Evolutionary conservation across 805 yeast genomes (phyloP).

Genomic region (Candida broadrunensis): DNA sequence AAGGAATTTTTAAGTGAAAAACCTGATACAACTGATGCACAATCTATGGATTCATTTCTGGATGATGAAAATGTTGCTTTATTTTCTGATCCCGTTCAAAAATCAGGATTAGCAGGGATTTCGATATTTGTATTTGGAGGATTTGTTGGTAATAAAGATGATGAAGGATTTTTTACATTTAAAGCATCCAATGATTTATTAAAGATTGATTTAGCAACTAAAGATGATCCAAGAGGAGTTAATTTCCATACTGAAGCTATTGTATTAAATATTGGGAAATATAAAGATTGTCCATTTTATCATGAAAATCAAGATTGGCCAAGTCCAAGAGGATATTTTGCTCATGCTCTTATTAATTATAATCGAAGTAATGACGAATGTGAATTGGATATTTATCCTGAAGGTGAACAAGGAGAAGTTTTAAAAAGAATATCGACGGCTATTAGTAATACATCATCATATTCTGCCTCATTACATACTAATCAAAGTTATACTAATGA

Average conservation of each 20-base stretch:
- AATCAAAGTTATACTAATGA: background rate
- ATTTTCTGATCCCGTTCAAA: constrained; percentile 10
- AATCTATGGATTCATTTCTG: background rate
- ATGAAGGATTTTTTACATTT: constrained; percentile 17
- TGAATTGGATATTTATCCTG: constrained; percentile 1
- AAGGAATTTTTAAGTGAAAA: background rate
- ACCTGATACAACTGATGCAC: background rate
- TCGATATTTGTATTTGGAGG: constrained; percentile 41
- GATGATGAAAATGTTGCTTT: background rate
- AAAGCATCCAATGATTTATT: constrained; percentile 32
- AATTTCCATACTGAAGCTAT: constrained; percentile 13
- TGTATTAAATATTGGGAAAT: constrained; percentile 12
- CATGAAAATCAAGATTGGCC: constrained; percentile 21
- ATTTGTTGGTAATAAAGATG: constrained; percentile 13
- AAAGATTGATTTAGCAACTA: constrained; percentile 28
- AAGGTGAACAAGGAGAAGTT: background rate
- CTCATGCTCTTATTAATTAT: constrained; percentile 26
- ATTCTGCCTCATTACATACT: background rate
- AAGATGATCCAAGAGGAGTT: constrained; percentile 11
- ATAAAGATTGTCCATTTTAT: constrained; percentile 3
- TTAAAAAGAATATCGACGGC: constrained; percentile 1
- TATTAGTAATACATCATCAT: background rate
- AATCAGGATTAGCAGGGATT: constrained; percentile 17
- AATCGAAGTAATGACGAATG: constrained; percentile 2
- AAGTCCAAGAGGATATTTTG: constrained; percentile 38